Base-by-base conservation (phyloP, 192 early-diverging fungal species). In the Funneliformis geosporum region DNA sequence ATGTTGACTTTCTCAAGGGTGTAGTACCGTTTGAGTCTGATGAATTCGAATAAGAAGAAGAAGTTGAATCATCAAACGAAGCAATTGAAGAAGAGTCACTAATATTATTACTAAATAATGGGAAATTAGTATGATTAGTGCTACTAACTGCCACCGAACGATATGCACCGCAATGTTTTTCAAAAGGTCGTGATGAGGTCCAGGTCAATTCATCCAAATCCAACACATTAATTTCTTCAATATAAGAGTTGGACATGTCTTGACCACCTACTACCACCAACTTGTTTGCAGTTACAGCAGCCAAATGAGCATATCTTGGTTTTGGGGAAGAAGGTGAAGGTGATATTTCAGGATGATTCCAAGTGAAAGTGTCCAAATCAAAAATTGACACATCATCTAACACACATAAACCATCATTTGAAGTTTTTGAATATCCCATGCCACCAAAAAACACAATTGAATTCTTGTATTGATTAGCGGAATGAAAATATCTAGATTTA, bases 171-270 rank as follows among this genome's bases (percentile, higher is more conserved):
- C 92, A 91, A 43, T 93, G 91, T 50, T 92, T 91, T 10, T 92
- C 90, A 47, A 95, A 90, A 50, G 88, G 86, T 83, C 89, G 85
- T 8, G 89, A 88, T 43, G 84, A 82, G 38, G 91, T 87, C 94
- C 94, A 95, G 61, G 86, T 87, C 74, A 88, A 89, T 7, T 86
- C 78, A 61, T 88, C 88, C 72, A 94, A 83, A 78, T 95, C 91
- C n/a, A 94, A 85, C 4, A 95, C 90, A 61, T 94, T 94, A 73
- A 94, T 87, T 76, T 95, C 92, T 80, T 91, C 91, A 8, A 95
- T 87, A 78, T 95, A 95, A 70, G 88, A 89, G 79, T 93, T 93
- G 64, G 85, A 87, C 71, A 93, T 86, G 70, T 95, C 93, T 82
- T 95, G 94, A 23, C 94, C 94, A 64, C 94, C 94, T 11, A 95